Evolutionary conservation across 345 rosid species (phyloP), one percentile per base, ranked within the genome.

Genomic region (Barbarea vulgaris): DNA sequence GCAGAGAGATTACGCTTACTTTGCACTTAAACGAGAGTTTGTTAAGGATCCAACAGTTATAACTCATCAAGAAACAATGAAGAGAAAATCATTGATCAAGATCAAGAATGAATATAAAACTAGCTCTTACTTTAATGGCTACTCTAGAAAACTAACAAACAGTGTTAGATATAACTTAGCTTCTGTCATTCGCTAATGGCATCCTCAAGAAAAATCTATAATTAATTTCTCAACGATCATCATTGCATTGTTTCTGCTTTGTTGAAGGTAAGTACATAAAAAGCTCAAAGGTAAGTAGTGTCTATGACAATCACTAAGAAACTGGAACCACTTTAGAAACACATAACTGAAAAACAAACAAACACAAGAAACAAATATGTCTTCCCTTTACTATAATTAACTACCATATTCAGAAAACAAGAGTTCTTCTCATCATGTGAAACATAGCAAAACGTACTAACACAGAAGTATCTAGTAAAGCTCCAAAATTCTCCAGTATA

Each of bases 171-270:
- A 48, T 12, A 7, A 69, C 8, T 46, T 21, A 30, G 51, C 25
- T 61, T 60, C 12, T 17, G 36, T 47, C 36, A 17, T 48, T 48
- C 60, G 25, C 62, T 51, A 72, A 61, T 48, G 60, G 48, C 19
- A 31, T 47, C 57, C 18, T 22, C 75, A 34, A 58, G 31, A 17
- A 69, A 69, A 42, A 57, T 12, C 11, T 24, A 1, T 4, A 0
- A 11, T 48, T 4, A 0, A 11, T 48, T 18, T 64, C 22, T 24
- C 33, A 18, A 47, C 11, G 11, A n/a, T 42, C 39, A 41, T 31
- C 47, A 31, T 17, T 6, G 37, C 64, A 64, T 64, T 30, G 56
- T 50, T 72, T 72, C 41, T 50, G 31, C 68, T 22, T 22, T n/a
- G 27, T 6, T 13, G 17, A 50, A 60, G 14, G 17, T 27, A 51